Conservation (phyloP, 495 filamentous ascomycete species). For the Oidiodendron maius region DNA sequence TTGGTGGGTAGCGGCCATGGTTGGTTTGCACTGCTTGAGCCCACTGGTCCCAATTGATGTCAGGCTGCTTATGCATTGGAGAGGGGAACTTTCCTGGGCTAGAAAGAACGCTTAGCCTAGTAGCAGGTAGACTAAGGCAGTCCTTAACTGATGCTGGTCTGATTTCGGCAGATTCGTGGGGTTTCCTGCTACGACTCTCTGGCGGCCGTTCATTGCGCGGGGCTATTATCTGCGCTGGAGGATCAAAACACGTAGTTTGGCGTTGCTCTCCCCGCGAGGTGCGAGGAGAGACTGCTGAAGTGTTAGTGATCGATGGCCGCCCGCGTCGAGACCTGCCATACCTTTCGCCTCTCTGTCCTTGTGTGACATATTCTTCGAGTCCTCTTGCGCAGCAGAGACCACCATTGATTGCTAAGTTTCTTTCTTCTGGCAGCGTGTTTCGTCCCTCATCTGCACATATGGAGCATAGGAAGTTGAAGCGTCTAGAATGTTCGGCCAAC, state of each 20-base stretch:
- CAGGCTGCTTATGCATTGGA: neutral
- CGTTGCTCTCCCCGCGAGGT: neutral
- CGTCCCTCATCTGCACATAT: neutral
- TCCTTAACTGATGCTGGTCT: neutral
- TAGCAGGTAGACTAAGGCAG: neutral
- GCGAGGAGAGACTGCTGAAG: neutral
- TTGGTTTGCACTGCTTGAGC: neutral
- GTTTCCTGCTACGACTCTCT: neutral
- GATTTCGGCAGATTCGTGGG: neutral
- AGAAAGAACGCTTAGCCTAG: neutral
- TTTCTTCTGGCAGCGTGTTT: neutral
- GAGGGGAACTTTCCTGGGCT: neutral
- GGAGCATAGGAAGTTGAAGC: neutral
- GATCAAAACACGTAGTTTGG: no score
- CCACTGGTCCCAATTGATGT: neutral
- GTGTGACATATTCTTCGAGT: conserved; percentile 1
- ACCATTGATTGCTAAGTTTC: neutral
- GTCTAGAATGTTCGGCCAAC: no score
- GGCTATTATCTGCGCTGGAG: neutral
- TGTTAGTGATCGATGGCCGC: neutral
- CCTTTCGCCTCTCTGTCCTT: no score
- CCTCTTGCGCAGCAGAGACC: conserved; percentile 6
- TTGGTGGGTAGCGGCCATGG: neutral
- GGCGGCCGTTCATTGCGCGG: neutral
- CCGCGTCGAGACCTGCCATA: neutral